Evolutionary conservation across 371 early-diverging fungal genomes (phyloP).

Genomic region (Umbelopsis sp.): DNA sequence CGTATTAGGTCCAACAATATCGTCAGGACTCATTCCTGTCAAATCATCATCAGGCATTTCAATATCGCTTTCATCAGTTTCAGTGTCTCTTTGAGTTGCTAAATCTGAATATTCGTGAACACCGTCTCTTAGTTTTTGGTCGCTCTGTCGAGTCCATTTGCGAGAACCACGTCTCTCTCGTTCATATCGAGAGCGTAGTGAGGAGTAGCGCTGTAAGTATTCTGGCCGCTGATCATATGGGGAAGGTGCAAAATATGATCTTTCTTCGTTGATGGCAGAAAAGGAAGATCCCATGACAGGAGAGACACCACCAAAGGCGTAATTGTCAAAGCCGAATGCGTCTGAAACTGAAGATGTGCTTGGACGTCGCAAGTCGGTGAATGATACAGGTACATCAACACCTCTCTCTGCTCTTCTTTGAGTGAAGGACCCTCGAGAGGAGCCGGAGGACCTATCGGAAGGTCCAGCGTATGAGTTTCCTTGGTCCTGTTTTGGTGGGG

Average conservation of each 20-base stretch:
- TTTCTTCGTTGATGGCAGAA: conserved; percentile 4
- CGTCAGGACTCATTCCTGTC: conserved; percentile 5
- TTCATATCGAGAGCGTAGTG: not conserved
- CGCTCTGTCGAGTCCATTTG: conserved; percentile 1
- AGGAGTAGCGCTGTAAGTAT: not conserved
- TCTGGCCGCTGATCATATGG: conserved; percentile 8
- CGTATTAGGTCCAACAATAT: not conserved
- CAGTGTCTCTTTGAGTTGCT: not conserved
- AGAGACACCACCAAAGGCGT: conserved; percentile 7
- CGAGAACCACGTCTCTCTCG: not conserved
- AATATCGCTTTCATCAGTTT: conserved; percentile 17
- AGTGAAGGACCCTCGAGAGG: conserved; percentile 1
- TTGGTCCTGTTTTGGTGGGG: conserved; percentile 12
- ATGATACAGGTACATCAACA: conserved; percentile 12
- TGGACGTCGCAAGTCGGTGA: not conserved
- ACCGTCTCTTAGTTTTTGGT: not conserved
- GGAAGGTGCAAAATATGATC: not conserved
- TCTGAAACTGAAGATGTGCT: conserved; percentile 2
- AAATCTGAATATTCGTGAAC: not conserved
- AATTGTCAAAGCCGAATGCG: conserved; percentile 6
- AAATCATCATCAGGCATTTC: conserved; percentile 14
- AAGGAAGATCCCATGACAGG: conserved; percentile 9
- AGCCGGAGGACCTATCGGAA: not conserved
- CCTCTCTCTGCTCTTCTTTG: conserved; percentile 15
- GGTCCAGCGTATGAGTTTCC: not conserved